A percentile compares a stretch with the other conserved stretches of the same genome.
phyloP scores from a whole-genome alignment of 768 basidiomycete genomes.

The Boletus eberwhitei region DNA sequence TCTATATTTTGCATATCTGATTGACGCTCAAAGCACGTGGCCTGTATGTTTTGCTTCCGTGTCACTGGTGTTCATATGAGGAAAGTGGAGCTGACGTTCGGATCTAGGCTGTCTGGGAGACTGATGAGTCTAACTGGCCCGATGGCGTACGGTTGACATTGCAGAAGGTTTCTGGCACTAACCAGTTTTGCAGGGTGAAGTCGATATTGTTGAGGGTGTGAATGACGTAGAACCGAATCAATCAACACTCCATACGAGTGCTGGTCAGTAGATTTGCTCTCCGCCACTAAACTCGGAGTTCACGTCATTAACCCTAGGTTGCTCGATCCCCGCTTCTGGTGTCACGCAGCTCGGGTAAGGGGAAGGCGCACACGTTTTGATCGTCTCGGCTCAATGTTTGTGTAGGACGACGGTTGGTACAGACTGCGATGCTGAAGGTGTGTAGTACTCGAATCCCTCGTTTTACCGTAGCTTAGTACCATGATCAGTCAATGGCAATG shows the following conservation, averaged over 20 bases:
- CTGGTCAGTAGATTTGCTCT: constrained; percentile 31
- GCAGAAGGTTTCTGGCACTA: neutral
- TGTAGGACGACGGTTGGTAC: constrained; percentile 21
- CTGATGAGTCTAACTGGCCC: constrained; percentile 24
- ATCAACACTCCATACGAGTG: constrained; percentile 54
- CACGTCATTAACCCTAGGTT: constrained; percentile 13
- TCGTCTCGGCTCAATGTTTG: neutral
- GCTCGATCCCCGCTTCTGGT: constrained; percentile 25
- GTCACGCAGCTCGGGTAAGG: constrained; percentile 26
- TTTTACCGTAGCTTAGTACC: constrained; percentile 3
- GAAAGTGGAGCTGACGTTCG: constrained; percentile 8
- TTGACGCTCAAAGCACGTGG: constrained; percentile 31
- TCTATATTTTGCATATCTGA: neutral
- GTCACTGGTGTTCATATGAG: neutral
- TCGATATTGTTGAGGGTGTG: constrained; percentile 39
- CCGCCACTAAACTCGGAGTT: neutral
- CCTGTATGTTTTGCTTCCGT: constrained; percentile 23
- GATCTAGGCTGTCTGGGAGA: constrained; percentile 31
- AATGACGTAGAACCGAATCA: constrained; percentile 52
- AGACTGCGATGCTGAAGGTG: constrained; percentile 23
- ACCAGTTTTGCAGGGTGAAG: constrained; percentile 24
- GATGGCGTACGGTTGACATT: constrained; percentile 15
- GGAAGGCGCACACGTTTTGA: too few species aligned
- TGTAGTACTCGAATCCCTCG: neutral
- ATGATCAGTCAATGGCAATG: constrained; percentile 28